Evolutionary conservation across 2,329 filamentous ascomycete species (phyloP).

Genomic region (Mycocentrospora acerina): DNA sequence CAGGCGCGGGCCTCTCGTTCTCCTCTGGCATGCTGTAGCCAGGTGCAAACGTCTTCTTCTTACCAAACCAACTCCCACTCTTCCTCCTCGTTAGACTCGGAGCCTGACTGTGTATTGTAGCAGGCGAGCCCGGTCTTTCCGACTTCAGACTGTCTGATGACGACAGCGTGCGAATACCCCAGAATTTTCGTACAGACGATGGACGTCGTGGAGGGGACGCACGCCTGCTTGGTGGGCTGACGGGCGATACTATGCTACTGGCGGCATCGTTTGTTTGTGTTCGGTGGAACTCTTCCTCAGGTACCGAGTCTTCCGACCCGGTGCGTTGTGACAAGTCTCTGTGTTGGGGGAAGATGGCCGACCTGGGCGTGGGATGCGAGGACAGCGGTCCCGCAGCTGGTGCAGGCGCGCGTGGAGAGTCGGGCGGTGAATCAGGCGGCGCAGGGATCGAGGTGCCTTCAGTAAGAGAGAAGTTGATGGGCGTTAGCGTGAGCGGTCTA

Average conservation of each 20-base stretch:
- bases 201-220: slow-evolving; percentile 26
- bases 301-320: slow-evolving; percentile 16
- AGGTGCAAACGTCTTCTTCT: slow-evolving; percentile 33
- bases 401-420: slow-evolving; percentile 41
- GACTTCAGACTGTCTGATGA: slow-evolving; percentile 40
- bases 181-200: slow-evolving; percentile 44
- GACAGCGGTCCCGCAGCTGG: slow-evolving; percentile 43
- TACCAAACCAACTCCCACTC: slow-evolving; percentile 45
- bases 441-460: slow-evolving; percentile 46
- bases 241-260: slow-evolving; percentile 30
- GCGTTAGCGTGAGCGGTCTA: slow-evolving; percentile 40
- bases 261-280: slow-evolving; percentile 32
- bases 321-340: slow-evolving; percentile 21
- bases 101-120: slow-evolving; percentile 34
- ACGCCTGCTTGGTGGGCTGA: slow-evolving; percentile 29
- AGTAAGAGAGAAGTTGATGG: slow-evolving; percentile 46
- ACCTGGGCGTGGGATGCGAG: slow-evolving; percentile 44
- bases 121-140: slow-evolving; percentile 40
- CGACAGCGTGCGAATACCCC: slow-evolving; percentile 41
- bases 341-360: slow-evolving; percentile 26
- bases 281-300: slow-evolving; percentile 17
- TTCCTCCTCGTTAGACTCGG: slow-evolving; percentile 38
- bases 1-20: slow-evolving; percentile 22
- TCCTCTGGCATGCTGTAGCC: slow-evolving; percentile 31
- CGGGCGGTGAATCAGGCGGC: slow-evolving; percentile 43